Base-by-base conservation (phyloP, 257 asterid genomes). In the Scutellaria galericulata region DNA sequence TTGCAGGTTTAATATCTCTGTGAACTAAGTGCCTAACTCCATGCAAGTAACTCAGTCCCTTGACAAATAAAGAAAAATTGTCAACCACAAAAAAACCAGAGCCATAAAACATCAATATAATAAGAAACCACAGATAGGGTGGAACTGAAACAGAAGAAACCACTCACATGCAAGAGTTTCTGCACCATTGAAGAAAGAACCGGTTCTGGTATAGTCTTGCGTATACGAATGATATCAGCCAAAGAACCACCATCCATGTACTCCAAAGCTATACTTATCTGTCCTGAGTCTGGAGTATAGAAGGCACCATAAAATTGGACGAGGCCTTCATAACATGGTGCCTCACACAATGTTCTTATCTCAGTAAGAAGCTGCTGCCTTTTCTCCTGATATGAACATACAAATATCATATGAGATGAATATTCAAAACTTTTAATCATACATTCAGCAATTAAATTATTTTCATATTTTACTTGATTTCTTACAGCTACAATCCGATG, bases 1-100 rank as follows among this genome's bases (percentile, higher is more conserved):
- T 95, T 74, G 99, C 99, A 31, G 99, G 99, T 83, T 92, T 95
- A 78, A 95, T 95, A 80, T 95, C 99, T 83, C 99, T 85, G 84
- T 95, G 99, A 79, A 95, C 99, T 75, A 95, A 87, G 83, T 95
- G 95, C 67, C 95, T 82, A 69, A 81, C 96, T 86, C 98, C 97
- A 60, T 95, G 99, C 87, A 95, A 86, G 81, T 90, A 91, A 83
- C 83, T 86, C 52, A 95, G 84, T 44, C 99, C 99, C 99, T 95
- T 77, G 42, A 80, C 72, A 72, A 79, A 74, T 12, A 78, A 83
- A 73, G 42, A 37, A 74, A 77, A 53, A 47, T 41, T 50, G 64
- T 68, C 54, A 67, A 50, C 11, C 66, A 72, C 53, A 78, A 2
- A 62, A 78, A 2, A 62, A 40, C 10, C 7, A 45, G 8, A 58